These are phyloP conservation scores for Neurospora terricola DNA, from an alignment of 495 filamentous ascomycete species.

Conservation along the genomic window DNA sequence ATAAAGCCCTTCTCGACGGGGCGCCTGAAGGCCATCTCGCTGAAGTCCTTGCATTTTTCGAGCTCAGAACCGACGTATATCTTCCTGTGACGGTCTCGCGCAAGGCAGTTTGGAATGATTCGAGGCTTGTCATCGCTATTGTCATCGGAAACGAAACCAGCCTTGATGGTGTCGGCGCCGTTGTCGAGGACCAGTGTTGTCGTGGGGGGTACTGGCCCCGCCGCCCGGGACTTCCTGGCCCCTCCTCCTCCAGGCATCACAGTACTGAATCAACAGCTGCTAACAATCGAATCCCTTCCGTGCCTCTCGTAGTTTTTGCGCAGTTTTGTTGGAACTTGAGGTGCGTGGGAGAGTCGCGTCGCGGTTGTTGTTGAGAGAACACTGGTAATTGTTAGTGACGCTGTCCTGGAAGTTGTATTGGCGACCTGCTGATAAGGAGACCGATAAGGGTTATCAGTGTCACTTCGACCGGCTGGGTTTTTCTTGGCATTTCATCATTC, in stretches of 20 bases:
- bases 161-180: constrained; percentile 88
- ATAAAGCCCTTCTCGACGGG: constrained; percentile 93
- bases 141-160: constrained; percentile 55
- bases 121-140: constrained; percentile 43
- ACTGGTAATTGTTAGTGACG: neutral
- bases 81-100: constrained; percentile 67
- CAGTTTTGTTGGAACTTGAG: neutral
- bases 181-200: constrained; percentile 87
- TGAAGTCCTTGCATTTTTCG: constrained; percentile 76
- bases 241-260: constrained; percentile 32
- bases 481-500: neutral
- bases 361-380: neutral
- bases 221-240: constrained; percentile 25
- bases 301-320: neutral
- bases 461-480: neutral
- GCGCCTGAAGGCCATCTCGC: constrained; percentile 75
- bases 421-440: neutral
- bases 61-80: constrained; percentile 73
- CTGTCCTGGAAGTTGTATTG: neutral
- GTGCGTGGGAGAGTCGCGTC: neutral
- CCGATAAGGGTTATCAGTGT: neutral
- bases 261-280: neutral
- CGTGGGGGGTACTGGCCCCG: constrained; percentile 39
- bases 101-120: constrained; percentile 79
- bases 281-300: neutral